Conservation (phyloP, 495 filamentous ascomycete species). For the Thermothielavioides terrestris region DNA sequence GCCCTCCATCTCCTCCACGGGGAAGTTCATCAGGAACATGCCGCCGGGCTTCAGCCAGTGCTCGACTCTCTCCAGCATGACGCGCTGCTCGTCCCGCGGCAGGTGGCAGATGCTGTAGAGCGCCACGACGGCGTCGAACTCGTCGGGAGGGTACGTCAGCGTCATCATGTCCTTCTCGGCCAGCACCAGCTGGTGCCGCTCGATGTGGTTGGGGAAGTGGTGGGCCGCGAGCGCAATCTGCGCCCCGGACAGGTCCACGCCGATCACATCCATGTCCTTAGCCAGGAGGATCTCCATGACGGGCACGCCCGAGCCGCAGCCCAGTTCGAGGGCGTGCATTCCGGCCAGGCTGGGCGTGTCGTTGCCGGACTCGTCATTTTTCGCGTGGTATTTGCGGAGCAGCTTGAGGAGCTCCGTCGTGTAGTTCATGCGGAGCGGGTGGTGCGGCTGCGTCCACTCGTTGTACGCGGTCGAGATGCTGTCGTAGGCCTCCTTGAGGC, state of each 20-base stretch:
- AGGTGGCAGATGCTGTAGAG: constrained; percentile 33
- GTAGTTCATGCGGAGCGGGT: constrained; percentile 14
- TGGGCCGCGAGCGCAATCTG: constrained; percentile 20
- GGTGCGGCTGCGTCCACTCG: constrained; percentile 20
- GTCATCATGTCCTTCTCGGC: constrained; percentile 27
- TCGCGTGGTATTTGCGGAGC: background rate
- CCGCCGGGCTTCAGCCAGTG: constrained; percentile 29
- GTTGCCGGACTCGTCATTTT: background rate
- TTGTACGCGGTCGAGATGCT: constrained; percentile 26
- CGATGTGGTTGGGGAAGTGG: constrained; percentile 8
- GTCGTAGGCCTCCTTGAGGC: constrained; percentile 30
- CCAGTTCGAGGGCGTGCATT: constrained; percentile 26
- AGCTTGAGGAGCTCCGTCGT: constrained; percentile 17
- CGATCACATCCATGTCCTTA: constrained; percentile 10
- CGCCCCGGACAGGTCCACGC: constrained; percentile 28
- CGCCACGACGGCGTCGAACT: constrained; percentile 22
- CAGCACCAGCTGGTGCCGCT: constrained; percentile 9
- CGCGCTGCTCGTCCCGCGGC: constrained; percentile 27
- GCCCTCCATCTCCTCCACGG: constrained; percentile 11
- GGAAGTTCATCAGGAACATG: constrained; percentile 27
- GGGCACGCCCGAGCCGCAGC: constrained; percentile 29
- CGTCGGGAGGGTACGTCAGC: constrained; percentile 14
- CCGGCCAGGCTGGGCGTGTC: background rate
- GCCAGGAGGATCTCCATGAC: constrained; percentile 20
- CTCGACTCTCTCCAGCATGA: constrained; percentile 20